These are phyloP conservation scores for Chimonanthus praecox DNA, from an alignment of 164 flowering plant genomes.

Conservation along the genomic window DNA sequence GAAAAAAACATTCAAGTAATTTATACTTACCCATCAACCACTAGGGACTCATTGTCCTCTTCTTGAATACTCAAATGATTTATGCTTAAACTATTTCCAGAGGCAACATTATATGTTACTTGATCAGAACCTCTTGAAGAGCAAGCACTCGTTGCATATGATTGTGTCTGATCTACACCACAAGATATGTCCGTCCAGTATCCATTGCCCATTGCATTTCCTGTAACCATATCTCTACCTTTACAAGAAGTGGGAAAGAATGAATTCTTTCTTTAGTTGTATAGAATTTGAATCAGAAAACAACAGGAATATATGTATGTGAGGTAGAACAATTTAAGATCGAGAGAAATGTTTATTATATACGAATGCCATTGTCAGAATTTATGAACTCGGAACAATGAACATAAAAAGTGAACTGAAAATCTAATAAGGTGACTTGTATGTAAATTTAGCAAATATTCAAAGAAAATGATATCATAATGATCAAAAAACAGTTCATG, in stretches of 20 bases:
- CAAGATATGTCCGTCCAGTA: slow-evolving; percentile 1
- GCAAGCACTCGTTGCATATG: neutral
- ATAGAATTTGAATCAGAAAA: neutral
- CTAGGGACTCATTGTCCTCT: neutral
- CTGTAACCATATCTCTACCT: slow-evolving; percentile 4
- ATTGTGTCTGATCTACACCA: neutral
- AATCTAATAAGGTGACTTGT: neutral
- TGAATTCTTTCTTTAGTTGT: neutral
- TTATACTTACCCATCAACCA: slow-evolving; percentile 11
- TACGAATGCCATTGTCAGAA: neutral
- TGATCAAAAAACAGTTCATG: no score
- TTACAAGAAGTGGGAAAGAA: neutral
- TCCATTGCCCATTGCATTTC: neutral
- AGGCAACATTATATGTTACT: neutral
- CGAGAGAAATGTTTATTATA: no score
- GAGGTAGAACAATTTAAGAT: neutral
- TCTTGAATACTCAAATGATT: neutral
- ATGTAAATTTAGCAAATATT: no score
- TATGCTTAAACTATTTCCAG: neutral
- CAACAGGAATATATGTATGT: neutral
- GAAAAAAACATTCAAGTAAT: neutral
- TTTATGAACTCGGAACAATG: neutral
- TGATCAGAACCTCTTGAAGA: slow-evolving; percentile 8
- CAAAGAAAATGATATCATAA: neutral
- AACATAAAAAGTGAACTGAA: neutral